phyloP scores from a whole-genome alignment of 257 asterid species.

The Petunia axillaris region DNA sequence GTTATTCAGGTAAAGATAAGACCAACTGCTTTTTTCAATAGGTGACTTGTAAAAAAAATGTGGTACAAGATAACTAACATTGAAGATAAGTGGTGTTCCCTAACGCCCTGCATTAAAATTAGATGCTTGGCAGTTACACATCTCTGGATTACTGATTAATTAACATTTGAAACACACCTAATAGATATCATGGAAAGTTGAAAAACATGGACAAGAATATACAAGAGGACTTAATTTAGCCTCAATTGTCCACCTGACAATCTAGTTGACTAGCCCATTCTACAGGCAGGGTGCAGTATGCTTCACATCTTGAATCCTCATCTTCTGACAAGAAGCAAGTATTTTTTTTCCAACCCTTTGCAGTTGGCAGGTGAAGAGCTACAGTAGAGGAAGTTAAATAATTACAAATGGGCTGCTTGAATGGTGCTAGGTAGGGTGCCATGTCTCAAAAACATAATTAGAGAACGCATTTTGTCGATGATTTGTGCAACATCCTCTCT shows the following conservation, averaged over 20 bases:
- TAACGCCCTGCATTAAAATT: not conserved
- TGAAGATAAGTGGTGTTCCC: not conserved
- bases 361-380: not conserved
- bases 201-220: constrained; percentile 21
- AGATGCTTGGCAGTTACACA: not conserved
- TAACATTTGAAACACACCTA: not conserved
- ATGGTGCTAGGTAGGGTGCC: constrained; percentile 35
- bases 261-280: not conserved
- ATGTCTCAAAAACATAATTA: constrained; percentile 30
- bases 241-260: not conserved
- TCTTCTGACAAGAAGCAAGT: not conserved
- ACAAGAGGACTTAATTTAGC: not conserved
- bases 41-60: not conserved
- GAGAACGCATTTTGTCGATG: constrained; percentile 41
- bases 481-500: constrained; percentile 55
- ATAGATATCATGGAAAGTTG: not conserved
- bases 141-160: not conserved
- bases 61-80: not conserved
- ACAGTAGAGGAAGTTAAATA: not conserved
- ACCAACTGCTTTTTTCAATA: not conserved
- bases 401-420: constrained; percentile 44
- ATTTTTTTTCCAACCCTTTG: not conserved
- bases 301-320: constrained; percentile 4
- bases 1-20: not conserved
- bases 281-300: not conserved